phyloP scores from a whole-genome alignment of 768 basidiomycete species.

The Brasilioporus rufonigricans region DNA sequence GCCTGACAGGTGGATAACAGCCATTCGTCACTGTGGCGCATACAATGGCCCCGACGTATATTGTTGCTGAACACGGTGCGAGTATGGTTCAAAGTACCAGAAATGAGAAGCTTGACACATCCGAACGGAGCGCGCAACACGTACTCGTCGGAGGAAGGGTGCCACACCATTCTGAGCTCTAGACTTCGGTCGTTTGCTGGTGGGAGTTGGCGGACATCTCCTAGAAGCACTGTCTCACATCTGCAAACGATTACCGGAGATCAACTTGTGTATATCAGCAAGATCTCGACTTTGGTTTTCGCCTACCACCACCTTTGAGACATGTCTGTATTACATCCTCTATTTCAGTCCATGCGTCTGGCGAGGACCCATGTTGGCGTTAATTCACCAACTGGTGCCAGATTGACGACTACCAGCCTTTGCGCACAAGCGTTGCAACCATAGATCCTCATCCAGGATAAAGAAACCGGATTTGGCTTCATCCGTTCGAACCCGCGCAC shows the following conservation, averaged over 20 bases:
- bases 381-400: not conserved
- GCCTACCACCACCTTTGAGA: not conserved
- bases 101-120: not conserved
- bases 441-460: constrained; percentile 10
- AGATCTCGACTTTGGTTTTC: not conserved
- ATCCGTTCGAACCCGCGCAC: constrained; percentile 27
- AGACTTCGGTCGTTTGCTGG: not conserved
- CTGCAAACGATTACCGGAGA: too few relatives aligned
- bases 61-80: not conserved
- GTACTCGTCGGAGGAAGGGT: not conserved
- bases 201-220: too few relatives aligned
- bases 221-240: constrained; percentile 3
- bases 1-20: not conserved
- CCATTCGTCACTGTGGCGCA: not conserved
- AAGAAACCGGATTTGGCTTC: constrained; percentile 14
- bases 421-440: not conserved
- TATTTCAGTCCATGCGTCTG: not conserved
- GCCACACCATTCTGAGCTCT: not conserved
- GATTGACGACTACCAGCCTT: not conserved
- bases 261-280: not conserved
- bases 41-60: not conserved
- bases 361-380: not conserved
- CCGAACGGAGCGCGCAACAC: not conserved
- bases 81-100: not conserved
- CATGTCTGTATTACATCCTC: not conserved